Conservation (phyloP, 2,329 filamentous ascomycete genomes). For the Xylariaceae sp. region DNA sequence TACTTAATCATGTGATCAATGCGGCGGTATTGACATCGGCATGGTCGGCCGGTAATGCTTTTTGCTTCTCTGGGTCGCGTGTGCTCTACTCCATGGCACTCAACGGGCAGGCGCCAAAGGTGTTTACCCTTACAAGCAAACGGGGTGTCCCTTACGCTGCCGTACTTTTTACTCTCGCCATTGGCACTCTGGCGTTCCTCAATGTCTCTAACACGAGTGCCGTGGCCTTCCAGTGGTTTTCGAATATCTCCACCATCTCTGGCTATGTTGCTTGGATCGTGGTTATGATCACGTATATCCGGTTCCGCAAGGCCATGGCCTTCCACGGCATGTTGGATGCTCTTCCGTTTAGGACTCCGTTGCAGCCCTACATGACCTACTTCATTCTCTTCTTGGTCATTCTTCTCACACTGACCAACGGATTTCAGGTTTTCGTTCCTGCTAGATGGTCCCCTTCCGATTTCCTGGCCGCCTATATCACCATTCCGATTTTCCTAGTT, state of each 20-base stretch:
- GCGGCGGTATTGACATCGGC: constrained; percentile 64
- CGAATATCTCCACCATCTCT: constrained; percentile 63
- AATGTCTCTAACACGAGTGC: constrained; percentile 60
- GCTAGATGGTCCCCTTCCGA: constrained; percentile 56
- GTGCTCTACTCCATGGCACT: constrained; percentile 66
- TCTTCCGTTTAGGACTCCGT: constrained; percentile 49
- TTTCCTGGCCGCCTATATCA: constrained; percentile 65
- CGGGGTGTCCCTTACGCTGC: constrained; percentile 57
- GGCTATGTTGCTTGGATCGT: constrained; percentile 59
- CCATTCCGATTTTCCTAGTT: constrained; percentile 55
- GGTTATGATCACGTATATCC: constrained; percentile 55
- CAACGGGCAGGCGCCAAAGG: constrained; percentile 59
- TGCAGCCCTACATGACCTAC: constrained; percentile 63
- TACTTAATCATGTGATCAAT: constrained; percentile 64
- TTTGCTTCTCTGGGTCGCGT: constrained; percentile 64
- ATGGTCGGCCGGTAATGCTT: constrained; percentile 58
- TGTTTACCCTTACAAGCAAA: constrained; percentile 58
- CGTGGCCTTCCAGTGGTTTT: constrained; percentile 66
- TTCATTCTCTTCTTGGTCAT: constrained; percentile 53
- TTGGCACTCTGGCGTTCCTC: constrained; percentile 66
- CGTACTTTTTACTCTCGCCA: constrained; percentile 52
- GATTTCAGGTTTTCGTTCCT: constrained; percentile 70
- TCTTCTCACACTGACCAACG: constrained; percentile 67
- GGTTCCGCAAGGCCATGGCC: constrained; percentile 54
- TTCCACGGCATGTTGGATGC: constrained; percentile 47